These are phyloP conservation scores for Pueraria montana DNA, from an alignment of 306 rosid species.

Conservation along the genomic window DNA sequence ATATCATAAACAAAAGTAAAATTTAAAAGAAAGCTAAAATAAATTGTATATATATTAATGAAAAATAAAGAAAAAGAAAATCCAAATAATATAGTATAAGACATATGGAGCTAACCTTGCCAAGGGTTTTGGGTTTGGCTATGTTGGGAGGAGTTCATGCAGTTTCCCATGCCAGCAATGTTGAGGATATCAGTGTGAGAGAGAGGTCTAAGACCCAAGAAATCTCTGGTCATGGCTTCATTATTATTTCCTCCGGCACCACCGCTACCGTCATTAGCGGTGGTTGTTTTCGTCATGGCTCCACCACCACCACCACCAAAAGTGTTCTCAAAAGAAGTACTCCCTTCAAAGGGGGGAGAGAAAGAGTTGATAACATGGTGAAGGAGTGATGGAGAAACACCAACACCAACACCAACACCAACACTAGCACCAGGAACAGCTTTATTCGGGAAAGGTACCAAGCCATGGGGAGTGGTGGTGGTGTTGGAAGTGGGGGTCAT, in stretches of 20 bases:
- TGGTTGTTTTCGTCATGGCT: neutral
- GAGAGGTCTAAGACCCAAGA: conserved; percentile 81
- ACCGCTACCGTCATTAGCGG: neutral
- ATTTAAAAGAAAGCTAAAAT: neutral
- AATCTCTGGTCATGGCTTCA: conserved; percentile 86
- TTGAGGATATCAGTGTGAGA: conserved; percentile 79
- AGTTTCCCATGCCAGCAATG: conserved; percentile 75
- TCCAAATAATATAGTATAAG: conserved; percentile 1
- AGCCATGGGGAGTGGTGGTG: neutral
- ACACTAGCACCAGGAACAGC: neutral
- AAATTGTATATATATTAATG: neutral
- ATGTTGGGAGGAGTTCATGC: conserved; percentile 60
- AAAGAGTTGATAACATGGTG: conserved; percentile 64
- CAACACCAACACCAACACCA: neutral
- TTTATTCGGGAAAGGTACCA: conserved; percentile 55
- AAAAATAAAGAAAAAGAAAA: conserved; percentile 22
- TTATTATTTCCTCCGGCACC: neutral
- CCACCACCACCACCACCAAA: conserved; percentile 50
- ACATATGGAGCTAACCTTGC: conserved; percentile 64
- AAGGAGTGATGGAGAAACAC: conserved; percentile 48
- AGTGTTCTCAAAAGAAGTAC: conserved; percentile 63
- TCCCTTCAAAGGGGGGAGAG: conserved; percentile 46
- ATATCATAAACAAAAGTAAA: conserved; percentile 17
- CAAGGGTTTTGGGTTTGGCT: conserved; percentile 74
- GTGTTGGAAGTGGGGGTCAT: neutral